Evolutionary conservation across 345 rosid species (phyloP).

Genomic region (Cardamine occulta): DNA sequence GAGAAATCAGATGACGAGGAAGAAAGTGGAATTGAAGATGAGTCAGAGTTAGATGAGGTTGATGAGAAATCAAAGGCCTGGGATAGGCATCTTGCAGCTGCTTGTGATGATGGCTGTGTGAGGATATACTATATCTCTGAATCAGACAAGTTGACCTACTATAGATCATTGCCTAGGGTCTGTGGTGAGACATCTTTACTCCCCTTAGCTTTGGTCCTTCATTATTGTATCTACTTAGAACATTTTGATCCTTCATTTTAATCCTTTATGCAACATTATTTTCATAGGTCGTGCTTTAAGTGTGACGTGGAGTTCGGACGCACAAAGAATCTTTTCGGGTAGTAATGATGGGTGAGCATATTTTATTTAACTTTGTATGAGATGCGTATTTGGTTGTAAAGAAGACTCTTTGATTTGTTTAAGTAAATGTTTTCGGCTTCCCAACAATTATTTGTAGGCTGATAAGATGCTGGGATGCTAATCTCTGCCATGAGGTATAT

Average conservation of each 20-base stretch:
- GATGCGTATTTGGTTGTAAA: conserved; percentile 7
- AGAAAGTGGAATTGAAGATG: conserved; percentile 67
- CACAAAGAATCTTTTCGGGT: conserved; percentile 70
- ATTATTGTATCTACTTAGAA: conserved; percentile 22
- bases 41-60: conserved; percentile 56
- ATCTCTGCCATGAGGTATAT: conserved; percentile 67
- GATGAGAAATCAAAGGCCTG: conserved; percentile 42
- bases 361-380: conserved; percentile 6
- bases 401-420: background rate
- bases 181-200: conserved; percentile 77
- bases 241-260: background rate
- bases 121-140: conserved; percentile 64
- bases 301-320: conserved; percentile 77
- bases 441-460: conserved; percentile 52
- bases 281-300: conserved; percentile 77
- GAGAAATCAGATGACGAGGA: conserved; percentile 48
- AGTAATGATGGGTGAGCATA: conserved; percentile 90
- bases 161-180: conserved; percentile 87
- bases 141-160: conserved; percentile 57
- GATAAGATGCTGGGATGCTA: conserved; percentile 93
- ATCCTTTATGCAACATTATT: conserved; percentile 27
- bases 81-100: conserved; percentile 66
- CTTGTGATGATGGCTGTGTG: conserved; percentile 95
- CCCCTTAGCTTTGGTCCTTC: conserved; percentile 22
- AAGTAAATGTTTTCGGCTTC: background rate